Percentiles rank a stretch among this genome's conserved stretches.
Conservation (phyloP, 2,329 filamentous ascomycete species). For the Penicillium sp. region DNA sequence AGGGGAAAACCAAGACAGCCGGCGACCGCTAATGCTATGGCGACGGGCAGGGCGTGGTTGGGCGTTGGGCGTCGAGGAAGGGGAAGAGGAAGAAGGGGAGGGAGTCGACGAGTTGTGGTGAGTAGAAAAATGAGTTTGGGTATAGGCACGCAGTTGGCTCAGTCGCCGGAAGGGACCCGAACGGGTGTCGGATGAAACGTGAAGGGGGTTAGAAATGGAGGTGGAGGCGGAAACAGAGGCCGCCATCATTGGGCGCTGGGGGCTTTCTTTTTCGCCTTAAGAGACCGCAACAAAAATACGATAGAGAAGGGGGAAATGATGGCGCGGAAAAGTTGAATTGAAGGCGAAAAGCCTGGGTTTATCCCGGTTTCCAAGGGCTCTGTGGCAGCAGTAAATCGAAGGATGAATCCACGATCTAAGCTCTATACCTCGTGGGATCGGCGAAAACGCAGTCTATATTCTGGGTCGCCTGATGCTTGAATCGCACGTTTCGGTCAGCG, state of each 20-base stretch:
- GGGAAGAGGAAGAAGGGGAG: slow-evolving; percentile 23
- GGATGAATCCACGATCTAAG: not conserved
- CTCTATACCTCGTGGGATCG: slow-evolving; percentile 21
- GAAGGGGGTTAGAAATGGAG: slow-evolving; percentile 34
- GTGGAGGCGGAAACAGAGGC: slow-evolving; percentile 45
- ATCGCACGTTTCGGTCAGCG: slow-evolving; percentile 17
- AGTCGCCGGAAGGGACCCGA: slow-evolving; percentile 45
- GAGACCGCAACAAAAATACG: not conserved
- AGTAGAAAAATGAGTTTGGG: slow-evolving; percentile 36
- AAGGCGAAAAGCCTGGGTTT: slow-evolving; percentile 2
- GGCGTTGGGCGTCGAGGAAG: slow-evolving; percentile 24
- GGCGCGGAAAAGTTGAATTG: not conserved
- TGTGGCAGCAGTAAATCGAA: not conserved
- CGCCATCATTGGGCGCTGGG: slow-evolving; percentile 24
- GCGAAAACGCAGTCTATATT: slow-evolving; percentile 20
- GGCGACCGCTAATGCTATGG: slow-evolving; percentile 40
- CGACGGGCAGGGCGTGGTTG: slow-evolving; percentile 36
- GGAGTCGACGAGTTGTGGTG: slow-evolving; percentile 28
- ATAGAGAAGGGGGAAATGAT: not conserved
- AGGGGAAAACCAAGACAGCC: slow-evolving; percentile 42
- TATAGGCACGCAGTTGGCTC: slow-evolving; percentile 47
- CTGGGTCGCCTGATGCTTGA: slow-evolving; percentile 12
- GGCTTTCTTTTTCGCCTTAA: slow-evolving; percentile 8
- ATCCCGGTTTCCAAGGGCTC: not conserved
- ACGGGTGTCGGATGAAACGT: slow-evolving; percentile 35